These are phyloP conservation scores for Cyberlindnera xylosilytica DNA, from an alignment of 805 yeast genomes.

Conservation along the genomic window DNA sequence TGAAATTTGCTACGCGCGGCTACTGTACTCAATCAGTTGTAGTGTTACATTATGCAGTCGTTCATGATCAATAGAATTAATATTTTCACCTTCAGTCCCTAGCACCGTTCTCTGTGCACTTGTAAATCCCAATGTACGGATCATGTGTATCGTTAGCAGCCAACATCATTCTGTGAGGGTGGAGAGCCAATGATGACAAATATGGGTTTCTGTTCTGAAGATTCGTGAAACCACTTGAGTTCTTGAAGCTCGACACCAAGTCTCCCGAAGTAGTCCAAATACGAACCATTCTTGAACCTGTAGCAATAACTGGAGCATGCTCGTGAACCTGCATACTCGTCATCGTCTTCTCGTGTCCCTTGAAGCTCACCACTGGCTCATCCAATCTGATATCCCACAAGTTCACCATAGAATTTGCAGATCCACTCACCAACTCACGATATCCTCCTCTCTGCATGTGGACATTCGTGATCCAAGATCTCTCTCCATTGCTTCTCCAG, in stretches of 20 bases:
- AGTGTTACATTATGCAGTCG: too few species aligned
- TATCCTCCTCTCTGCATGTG: conserved; percentile 97
- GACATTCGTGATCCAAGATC: conserved; percentile 65
- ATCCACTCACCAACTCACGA: conserved; percentile 83
- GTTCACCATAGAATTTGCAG: conserved; percentile 76
- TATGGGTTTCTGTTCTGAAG: conserved; percentile 35
- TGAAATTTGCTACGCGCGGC: too few species aligned
- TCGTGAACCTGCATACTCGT: conserved; percentile 84
- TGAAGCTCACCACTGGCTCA: conserved; percentile 66
- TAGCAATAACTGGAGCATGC: conserved; percentile 91
- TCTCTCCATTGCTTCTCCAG: conserved; percentile 58
- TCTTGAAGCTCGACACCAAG: conserved; percentile 57
- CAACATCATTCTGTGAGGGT: conserved; percentile 92
- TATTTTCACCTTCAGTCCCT: conserved; percentile 8
- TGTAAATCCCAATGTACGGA: conserved; percentile 62
- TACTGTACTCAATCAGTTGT: too few species aligned
- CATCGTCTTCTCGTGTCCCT: conserved; percentile 45
- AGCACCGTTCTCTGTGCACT: conserved; percentile 37
- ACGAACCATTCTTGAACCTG: conserved; percentile 77
- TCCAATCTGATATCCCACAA: conserved; percentile 86
- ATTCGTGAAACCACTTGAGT: conserved; percentile 31
- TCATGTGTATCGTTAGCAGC: conserved; percentile 84
- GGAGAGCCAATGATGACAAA: conserved; percentile 68
- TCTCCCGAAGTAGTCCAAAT: conserved; percentile 88
- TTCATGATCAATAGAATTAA: too few species aligned